Evolutionary conservation across 768 basidiomycete genomes (phyloP).

Genomic region (Hydnum rufescens): DNA sequence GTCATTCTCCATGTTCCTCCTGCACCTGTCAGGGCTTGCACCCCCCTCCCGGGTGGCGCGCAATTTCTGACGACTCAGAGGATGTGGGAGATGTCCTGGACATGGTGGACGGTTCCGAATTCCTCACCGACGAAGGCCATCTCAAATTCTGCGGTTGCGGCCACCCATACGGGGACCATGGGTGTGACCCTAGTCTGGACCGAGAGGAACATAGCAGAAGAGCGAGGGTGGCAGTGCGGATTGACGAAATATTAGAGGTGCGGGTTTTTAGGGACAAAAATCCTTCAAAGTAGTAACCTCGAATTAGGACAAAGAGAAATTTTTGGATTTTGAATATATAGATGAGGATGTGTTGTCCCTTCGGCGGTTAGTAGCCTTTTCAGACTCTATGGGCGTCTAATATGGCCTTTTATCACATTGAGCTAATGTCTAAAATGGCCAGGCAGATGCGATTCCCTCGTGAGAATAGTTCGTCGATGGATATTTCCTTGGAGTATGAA

Average conservation of each 20-base stretch:
- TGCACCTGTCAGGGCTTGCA: slow-evolving; percentile 61
- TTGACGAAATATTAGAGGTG: slow-evolving; percentile 71
- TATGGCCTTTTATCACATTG: background rate
- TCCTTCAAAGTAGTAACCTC: background rate
- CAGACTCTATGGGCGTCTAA: too few species aligned
- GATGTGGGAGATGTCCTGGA: slow-evolving; percentile 10
- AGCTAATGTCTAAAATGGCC: background rate
- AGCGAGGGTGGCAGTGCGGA: slow-evolving; percentile 50
- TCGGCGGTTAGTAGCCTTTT: slow-evolving; percentile 59
- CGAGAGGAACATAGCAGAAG: slow-evolving; percentile 50
- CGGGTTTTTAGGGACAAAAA: slow-evolving; percentile 14
- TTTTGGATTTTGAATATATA: slow-evolving; percentile 62
- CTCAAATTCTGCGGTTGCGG: slow-evolving; percentile 38
- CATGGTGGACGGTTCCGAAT: slow-evolving; percentile 10
- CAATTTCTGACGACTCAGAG: slow-evolving; percentile 25
- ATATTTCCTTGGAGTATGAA: too few species aligned
- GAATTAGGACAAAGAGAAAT: slow-evolving; percentile 44
- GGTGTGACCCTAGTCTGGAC: slow-evolving; percentile 38
- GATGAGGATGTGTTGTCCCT: slow-evolving; percentile 51
- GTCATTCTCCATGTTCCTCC: slow-evolving; percentile 50
- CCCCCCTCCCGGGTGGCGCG: slow-evolving; percentile 36
- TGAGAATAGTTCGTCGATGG: too few species aligned
- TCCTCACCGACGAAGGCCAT: slow-evolving; percentile 8
- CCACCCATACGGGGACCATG: slow-evolving; percentile 42
- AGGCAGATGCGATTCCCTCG: too few species aligned